These are phyloP conservation scores for Melaleuca alternifolia DNA, from an alignment of 345 rosid species.

Conservation along the genomic window DNA sequence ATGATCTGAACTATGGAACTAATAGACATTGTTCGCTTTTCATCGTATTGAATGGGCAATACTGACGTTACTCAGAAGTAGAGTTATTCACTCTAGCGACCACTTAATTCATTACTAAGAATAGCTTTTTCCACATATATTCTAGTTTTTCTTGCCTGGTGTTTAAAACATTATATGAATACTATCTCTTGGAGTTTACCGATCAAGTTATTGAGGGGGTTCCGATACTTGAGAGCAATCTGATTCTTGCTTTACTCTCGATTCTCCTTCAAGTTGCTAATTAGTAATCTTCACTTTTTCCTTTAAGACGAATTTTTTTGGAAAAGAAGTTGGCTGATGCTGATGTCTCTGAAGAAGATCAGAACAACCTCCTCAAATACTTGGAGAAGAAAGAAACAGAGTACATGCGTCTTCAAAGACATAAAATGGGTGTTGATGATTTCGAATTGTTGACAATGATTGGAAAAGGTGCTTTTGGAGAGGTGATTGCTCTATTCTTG, in stretches of 20 bases:
- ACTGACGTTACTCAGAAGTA: neutral
- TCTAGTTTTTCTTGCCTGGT: neutral
- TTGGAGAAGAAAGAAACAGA: conserved; percentile 94
- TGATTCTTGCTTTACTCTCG: neutral
- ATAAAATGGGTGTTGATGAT: conserved; percentile 92
- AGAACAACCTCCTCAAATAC: conserved; percentile 75
- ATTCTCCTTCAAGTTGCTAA: neutral
- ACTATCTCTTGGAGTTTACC: neutral
- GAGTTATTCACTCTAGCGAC: neutral
- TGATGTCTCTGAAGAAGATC: conserved; percentile 96
- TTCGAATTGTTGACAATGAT: conserved; percentile 37
- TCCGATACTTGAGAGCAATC: neutral
- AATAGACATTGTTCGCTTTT: neutral
- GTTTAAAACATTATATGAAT: neutral
- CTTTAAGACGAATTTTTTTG: conserved; percentile 53
- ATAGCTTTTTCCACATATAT: neutral
- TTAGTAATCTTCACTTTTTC: neutral
- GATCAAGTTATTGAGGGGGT: neutral
- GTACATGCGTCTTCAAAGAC: conserved; percentile 94
- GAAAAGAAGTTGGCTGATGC: conserved; percentile 95
- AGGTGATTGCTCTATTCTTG: neutral
- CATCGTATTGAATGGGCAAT: neutral
- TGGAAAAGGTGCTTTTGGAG: conserved; percentile 19
- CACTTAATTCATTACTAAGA: neutral
- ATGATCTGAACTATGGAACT: neutral